Conservation (phyloP, 1,139 yeast genomes). For the Pneumocystis wakefieldiae region DNA sequence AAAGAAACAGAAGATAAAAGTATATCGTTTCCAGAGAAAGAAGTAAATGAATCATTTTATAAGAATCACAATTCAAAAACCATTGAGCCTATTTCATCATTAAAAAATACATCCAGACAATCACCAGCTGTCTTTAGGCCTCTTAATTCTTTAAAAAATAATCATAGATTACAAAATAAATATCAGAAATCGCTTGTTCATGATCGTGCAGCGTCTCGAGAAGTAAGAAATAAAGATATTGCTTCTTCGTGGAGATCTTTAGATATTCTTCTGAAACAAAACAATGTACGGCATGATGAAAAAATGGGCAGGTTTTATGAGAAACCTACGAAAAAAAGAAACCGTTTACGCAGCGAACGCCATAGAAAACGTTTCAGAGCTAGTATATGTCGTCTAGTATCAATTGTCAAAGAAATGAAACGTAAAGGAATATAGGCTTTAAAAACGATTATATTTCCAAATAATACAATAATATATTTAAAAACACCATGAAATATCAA, state of each 20-base stretch:
- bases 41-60: background rate
- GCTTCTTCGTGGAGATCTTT: background rate
- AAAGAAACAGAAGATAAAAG: background rate
- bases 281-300: slow-evolving; percentile 8
- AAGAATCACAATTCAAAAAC: background rate
- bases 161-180: background rate
- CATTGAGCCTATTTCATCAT: background rate
- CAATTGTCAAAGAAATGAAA: slow-evolving; percentile 10
- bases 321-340: slow-evolving; percentile 11
- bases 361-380: slow-evolving; percentile 9
- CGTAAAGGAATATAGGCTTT: slow-evolving; percentile 1
- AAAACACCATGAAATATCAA: background rate
- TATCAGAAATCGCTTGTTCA: background rate
- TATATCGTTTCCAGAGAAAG: background rate
- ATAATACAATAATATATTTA: background rate
- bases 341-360: slow-evolving; percentile 9
- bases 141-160: background rate
- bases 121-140: background rate
- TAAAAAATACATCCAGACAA: background rate
- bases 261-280: slow-evolving; percentile 14
- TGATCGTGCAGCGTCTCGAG: background rate
- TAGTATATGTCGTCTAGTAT: slow-evolving; percentile 9
- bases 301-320: slow-evolving; percentile 9
- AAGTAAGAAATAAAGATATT: background rate
- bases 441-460: background rate